Evolutionary conservation across 805 yeast genomes (phyloP), one percentile per base, ranked within the genome.

Genomic region (Ogataea ganodermae): DNA sequence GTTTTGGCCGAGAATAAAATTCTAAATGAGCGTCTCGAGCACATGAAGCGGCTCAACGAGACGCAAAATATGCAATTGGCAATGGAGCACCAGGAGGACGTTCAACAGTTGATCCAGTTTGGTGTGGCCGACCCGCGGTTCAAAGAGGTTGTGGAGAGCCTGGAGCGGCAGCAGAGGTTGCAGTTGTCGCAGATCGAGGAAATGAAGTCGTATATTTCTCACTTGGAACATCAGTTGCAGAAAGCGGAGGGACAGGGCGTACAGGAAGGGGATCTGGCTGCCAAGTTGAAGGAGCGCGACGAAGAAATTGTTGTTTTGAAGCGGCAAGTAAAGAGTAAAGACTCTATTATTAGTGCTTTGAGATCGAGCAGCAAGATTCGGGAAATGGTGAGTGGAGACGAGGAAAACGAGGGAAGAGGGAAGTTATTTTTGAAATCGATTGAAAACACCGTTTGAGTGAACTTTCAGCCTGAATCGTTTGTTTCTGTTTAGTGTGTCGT

Each of bases 271-370:
- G 35, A 42, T 14, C 35, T 20, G 13, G 17, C 35, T 21, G 3
- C 30, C 7, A 14, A 28, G 7, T 57, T 82, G 46, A 72, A 73
- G 51, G 86, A 83, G 36, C 84, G 83, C 55, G 83, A 79, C 48
- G 88, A 82, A 40, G 92, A 86, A 58, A 79, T 90, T 12, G 57
- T 67, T 39, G 89, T 83, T 42, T 70, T 91, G 54, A 76, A 77
- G 56, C 84, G 80, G 42, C 73, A 78, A 36, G 59, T 87, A 31
- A 75, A 77, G 38, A 87, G 86, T 52, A 90, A 89, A 63, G 96
- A 89, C 56, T 81, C 83, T 38, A 83, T 90, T 53, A 86, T 90
- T 48, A 80, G 78, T 50, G 89, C 92, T 1, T 69, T 89, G 46
- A 80, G 84, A 28, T 80, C 85, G 38, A 79, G 88, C 2, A 75